Percentiles rank a stretch among this genome's conserved stretches.
These are phyloP conservation scores for Biscogniauxia sp. DNA, from an alignment of 2,329 filamentous ascomycete species.

Conservation along the genomic window DNA sequence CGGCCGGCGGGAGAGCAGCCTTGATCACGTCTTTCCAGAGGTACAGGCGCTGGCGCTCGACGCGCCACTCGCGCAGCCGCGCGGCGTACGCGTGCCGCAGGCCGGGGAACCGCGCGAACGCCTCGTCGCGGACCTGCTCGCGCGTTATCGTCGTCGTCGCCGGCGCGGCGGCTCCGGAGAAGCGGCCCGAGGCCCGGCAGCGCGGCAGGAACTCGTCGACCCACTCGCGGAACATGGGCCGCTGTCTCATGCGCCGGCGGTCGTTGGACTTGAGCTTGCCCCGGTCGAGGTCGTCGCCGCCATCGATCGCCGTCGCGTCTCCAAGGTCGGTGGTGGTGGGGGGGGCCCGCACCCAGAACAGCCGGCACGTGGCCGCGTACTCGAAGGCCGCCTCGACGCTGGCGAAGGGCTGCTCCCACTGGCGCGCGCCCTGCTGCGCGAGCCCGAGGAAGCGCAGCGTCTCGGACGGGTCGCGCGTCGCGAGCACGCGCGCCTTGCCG, in stretches of 20 bases:
- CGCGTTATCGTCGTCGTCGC: constrained; percentile 43
- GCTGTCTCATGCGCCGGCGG: constrained; percentile 50
- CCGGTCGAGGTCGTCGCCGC: constrained; percentile 17
- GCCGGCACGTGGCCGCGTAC: constrained; percentile 56
- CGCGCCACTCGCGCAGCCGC: constrained; percentile 41
- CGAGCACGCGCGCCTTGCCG: constrained; percentile 55
- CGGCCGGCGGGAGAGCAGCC: constrained; percentile 28
- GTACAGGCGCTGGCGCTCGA: constrained; percentile 38
- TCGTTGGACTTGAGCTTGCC: constrained; percentile 52
- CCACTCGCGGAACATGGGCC: constrained; percentile 60
- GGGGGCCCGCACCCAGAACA: constrained; percentile 50
- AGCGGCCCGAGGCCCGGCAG: constrained; percentile 42
- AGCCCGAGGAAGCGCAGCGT: constrained; percentile 65
- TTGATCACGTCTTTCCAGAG: constrained; percentile 49
- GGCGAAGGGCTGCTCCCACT: constrained; percentile 56
- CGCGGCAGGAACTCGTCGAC: constrained; percentile 60
- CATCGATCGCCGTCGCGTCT: no score
- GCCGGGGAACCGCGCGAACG: constrained; percentile 48
- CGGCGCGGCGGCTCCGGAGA: constrained; percentile 21
- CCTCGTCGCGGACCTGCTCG: constrained; percentile 53
- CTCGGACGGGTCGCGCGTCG: constrained; percentile 55
- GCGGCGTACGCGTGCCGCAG: constrained; percentile 43
- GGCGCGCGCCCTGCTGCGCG: constrained; percentile 34
- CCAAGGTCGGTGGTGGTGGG: no score
- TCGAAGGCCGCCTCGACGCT: constrained; percentile 56